Evolutionary conservation across 2,329 filamentous ascomycete genomes (phyloP), one percentile per base, ranked within the genome.

Genomic region (Cordyceps farinosa): DNA sequence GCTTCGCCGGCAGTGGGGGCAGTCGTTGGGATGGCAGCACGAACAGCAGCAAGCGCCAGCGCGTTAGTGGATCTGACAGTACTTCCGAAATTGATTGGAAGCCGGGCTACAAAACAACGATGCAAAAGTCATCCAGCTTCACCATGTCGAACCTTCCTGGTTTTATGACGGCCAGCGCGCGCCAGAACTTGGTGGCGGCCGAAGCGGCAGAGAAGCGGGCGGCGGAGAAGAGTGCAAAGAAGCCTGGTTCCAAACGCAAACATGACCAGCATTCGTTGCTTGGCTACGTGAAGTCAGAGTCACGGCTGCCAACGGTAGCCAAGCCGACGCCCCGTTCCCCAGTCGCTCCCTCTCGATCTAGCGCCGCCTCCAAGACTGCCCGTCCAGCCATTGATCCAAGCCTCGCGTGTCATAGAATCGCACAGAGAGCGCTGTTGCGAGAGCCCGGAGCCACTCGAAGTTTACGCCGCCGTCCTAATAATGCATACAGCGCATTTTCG

Each of bases 131-230:
- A 0, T 75, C 80, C 0, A 80, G 75, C 0, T 90, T 90, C 65
- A 89, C 86, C 0, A 80, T 87, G 60, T 79, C 83, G 5, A 77
- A 80, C 34, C 74, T 84, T 9, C 77, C 82, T 0, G 86, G 84
- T 0, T 90, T 91, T 66, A 85, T 84, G n/a, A 84, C 84, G 10
- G 85, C 87, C 2, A 80, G 81, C 10, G 77, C 82, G 27, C 85
- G 88, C 67, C 81, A 80, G 59, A 74, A 76, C 2, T 75, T 72
- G 9, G 70, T 81, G 32, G 65, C 70, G 27, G 70, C 68, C 2
- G 67, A 66, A 13, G 67, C 63, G 15, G 61, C 67, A 3, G 48
- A 54, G 13, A 66, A 69, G 5, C 56, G 63, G 47, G 64, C 65
- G 30, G 65, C 66, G 42, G 61, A 67, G 10, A 70, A 68, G 42